A percentile compares a stretch with the other conserved stretches of the same genome.
phyloP scores from a whole-genome alignment of 2,329 filamentous ascomycete genomes.

The Aspergillus japonicus region DNA sequence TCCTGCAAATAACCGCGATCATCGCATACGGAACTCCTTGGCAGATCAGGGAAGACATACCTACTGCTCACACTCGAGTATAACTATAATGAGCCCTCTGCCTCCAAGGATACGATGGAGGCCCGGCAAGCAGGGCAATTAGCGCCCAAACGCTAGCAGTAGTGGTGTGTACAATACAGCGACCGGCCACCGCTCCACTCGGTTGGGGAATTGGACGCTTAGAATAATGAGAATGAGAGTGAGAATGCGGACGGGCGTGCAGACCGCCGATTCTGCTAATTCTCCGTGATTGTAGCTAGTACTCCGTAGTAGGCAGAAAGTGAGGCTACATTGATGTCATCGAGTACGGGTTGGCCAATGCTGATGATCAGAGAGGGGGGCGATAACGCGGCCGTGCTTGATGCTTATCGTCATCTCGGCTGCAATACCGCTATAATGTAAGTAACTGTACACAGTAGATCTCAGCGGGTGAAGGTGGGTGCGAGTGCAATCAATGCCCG shows the following conservation, averaged over 20 bases:
- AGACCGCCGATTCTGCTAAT: slow-evolving; percentile 3
- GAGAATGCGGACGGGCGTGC: not conserved
- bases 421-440: not conserved
- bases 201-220: too few species aligned
- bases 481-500: not conserved
- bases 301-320: not conserved
- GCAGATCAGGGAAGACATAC: not conserved
- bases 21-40: not conserved
- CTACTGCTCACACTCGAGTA: not conserved
- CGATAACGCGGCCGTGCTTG: slow-evolving; percentile 7
- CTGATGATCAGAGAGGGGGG: not conserved
- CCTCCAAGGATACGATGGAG: not conserved
- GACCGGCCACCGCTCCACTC: not conserved
- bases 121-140: not conserved
- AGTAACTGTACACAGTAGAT: not conserved
- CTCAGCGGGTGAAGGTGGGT: not conserved
- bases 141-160: not conserved
- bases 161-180: not conserved
- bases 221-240: not conserved
- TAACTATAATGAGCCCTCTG: not conserved
- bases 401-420: slow-evolving; percentile 7
- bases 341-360: slow-evolving; percentile 3
- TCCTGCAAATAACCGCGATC: not conserved
- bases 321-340: slow-evolving; percentile 9
- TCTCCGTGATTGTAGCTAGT: not conserved